These are phyloP conservation scores for Bisporella sp. DNA, from an alignment of 2,329 filamentous ascomycete species.

Conservation along the genomic window DNA sequence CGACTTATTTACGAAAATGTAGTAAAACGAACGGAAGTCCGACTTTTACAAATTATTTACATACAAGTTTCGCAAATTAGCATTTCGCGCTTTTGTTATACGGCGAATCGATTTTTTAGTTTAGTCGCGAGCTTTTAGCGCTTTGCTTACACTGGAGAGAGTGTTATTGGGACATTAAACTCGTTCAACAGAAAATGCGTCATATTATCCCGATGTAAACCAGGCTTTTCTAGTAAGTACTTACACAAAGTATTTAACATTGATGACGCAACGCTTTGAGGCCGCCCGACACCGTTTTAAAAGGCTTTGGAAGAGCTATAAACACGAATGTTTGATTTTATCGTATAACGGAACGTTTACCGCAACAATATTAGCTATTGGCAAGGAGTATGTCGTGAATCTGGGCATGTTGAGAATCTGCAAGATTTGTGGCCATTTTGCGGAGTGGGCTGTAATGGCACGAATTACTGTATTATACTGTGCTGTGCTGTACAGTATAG, in stretches of 20 bases:
- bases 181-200: background rate
- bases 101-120: too few relatives aligned
- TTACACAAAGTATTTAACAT: slow-evolving; percentile 18
- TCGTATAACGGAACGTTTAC: slow-evolving; percentile 3
- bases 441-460: too few relatives aligned
- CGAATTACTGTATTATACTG: too few relatives aligned
- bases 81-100: too few relatives aligned
- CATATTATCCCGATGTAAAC: slow-evolving; percentile 4
- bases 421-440: background rate
- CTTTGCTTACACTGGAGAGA: too few relatives aligned
- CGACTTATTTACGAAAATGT: too few relatives aligned
- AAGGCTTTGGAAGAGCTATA: slow-evolving; percentile 15
- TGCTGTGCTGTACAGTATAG: too few relatives aligned
- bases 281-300: slow-evolving; percentile 13
- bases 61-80: too few relatives aligned
- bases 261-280: slow-evolving; percentile 14
- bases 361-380: slow-evolving; percentile 10
- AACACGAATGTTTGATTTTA: background rate
- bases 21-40: too few relatives aligned
- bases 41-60: too few relatives aligned
- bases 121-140: too few relatives aligned
- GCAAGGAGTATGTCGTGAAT: slow-evolving; percentile 9
- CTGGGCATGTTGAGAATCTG: slow-evolving; percentile 10
- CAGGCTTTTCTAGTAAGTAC: slow-evolving; percentile 30
- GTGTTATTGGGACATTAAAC: too few relatives aligned